Evolutionary conservation across 2,329 filamentous ascomycete genomes (phyloP).

Genomic region (Albifimbria verrucaria): DNA sequence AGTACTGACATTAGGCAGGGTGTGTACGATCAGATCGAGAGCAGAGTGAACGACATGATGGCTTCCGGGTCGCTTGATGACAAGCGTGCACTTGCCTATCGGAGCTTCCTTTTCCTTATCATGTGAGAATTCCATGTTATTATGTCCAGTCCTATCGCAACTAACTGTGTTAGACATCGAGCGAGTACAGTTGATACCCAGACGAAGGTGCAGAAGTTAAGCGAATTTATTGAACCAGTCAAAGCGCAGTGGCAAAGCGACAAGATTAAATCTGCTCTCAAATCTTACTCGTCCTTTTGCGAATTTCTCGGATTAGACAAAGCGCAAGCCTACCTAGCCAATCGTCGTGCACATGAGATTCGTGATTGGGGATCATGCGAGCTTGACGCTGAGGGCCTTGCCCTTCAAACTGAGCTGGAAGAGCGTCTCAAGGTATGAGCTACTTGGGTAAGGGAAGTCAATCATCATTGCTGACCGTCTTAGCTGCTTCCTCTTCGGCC

Average conservation of each 20-base stretch:
- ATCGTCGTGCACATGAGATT: slow-evolving; percentile 69
- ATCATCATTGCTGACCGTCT: slow-evolving; percentile 7
- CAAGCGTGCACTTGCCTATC: slow-evolving; percentile 80
- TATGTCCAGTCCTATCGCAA: neutral
- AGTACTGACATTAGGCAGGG: slow-evolving; percentile 41
- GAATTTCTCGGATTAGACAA: slow-evolving; percentile 74
- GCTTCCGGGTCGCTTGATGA: slow-evolving; percentile 71
- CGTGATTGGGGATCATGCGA: slow-evolving; percentile 78
- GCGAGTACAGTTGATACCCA: slow-evolving; percentile 69
- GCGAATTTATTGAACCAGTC: slow-evolving; percentile 78
- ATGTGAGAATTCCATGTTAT: slow-evolving; percentile 49
- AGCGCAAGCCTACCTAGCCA: slow-evolving; percentile 74
- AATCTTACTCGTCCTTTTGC: slow-evolving; percentile 76
- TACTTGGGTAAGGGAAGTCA: neutral
- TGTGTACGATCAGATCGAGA: slow-evolving; percentile 84
- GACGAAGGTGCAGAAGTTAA: slow-evolving; percentile 68
- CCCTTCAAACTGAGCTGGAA: slow-evolving; percentile 75
- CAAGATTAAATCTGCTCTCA: slow-evolving; percentile 64
- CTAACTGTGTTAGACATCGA: slow-evolving; percentile 60
- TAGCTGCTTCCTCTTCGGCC: slow-evolving; percentile 74
- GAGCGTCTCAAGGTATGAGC: slow-evolving; percentile 62
- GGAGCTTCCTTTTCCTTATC: slow-evolving; percentile 90
- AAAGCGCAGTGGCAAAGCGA: slow-evolving; percentile 75
- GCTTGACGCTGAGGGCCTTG: slow-evolving; percentile 75
- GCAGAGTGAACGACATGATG: slow-evolving; percentile 77